These are phyloP conservation scores for Penicillium sp. DNA, from an alignment of 2,329 filamentous ascomycete genomes.

Conservation along the genomic window DNA sequence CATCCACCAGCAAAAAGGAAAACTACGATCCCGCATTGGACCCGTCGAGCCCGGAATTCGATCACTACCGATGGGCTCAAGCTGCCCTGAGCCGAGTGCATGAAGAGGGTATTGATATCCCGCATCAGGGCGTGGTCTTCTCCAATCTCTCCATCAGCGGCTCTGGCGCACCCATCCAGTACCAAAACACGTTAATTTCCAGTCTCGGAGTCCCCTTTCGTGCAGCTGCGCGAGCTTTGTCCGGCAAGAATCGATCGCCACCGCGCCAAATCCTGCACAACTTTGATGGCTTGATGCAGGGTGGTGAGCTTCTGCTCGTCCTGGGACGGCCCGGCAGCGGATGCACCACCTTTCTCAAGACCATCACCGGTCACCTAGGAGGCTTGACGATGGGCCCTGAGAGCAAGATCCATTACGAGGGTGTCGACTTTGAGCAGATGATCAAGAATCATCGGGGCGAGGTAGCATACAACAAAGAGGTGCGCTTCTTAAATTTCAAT, in stretches of 20 bases:
- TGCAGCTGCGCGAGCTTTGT: constrained; percentile 7
- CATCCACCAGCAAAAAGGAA: constrained; percentile 12
- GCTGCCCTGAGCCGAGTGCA: constrained; percentile 19
- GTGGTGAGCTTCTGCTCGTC: constrained; percentile 45
- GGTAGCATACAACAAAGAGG: constrained; percentile 34
- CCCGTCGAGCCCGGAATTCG: constrained; percentile 23
- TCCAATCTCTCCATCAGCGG: constrained; percentile 25
- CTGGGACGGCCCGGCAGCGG: constrained; percentile 41
- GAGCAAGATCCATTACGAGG: constrained; percentile 76
- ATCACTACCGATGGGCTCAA: constrained; percentile 28
- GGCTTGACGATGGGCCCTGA: constrained; percentile 31
- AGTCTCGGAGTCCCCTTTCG: constrained; percentile 36
- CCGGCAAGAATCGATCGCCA: constrained; percentile 35
- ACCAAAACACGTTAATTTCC: constrained; percentile 26
- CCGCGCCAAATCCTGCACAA: constrained; percentile 20
- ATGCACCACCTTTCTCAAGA: constrained; percentile 81
- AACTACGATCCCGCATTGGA: constrained; percentile 26
- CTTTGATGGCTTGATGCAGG: constrained; percentile 45
- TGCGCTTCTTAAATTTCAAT: no score
- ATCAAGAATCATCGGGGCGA: constrained; percentile 51
- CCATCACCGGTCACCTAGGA: constrained; percentile 67
- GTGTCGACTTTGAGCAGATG: constrained; percentile 63
- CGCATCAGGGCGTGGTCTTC: constrained; percentile 27
- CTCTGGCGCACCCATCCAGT: constrained; percentile 23
- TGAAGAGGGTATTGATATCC: constrained; percentile 23